Evolutionary conservation across 1,284 basidiomycete species (phyloP), one percentile per base, ranked within the genome.

Genomic region (Phlebopus sp.): DNA sequence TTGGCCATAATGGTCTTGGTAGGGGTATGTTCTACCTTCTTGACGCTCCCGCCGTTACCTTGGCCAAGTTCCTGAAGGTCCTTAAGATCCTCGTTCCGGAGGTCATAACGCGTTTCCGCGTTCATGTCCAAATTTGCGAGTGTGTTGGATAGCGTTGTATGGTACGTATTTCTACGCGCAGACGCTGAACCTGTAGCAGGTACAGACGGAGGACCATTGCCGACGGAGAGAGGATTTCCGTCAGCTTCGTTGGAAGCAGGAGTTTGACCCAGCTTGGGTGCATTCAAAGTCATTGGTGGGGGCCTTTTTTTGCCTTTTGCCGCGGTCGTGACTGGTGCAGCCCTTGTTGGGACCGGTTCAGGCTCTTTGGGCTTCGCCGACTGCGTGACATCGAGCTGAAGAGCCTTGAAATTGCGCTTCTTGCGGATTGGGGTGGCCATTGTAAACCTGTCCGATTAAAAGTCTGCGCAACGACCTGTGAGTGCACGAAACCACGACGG

Each of bases 11-110:
- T 81, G 4, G 83, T 89, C 29, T 86, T 84, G 34, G 90, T 91
- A 21, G 92, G 92, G n/a, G 84, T 75, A 66, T 97, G 94, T 68
- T 91, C 81, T n/a, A 94, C 95, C 71, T 91, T 92, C 67, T 90
- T 91, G 47, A 99, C 97, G 44, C 94, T 97, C 35, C 97, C 96
- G 1, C 96, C 94, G 63, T 98, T 98, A n/a, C 96, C 96, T 54
- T 93, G 87, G 0, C 96, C 96, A 3, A 99, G 78, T 68, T 99
- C 96, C 23, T 81, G 76, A 27, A 98, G 67, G 52, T 92, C 85
- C 67, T 85, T 84, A 58, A 95, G 72, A 67, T 95, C 92, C 61
- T 89, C 87, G 57, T 86, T 84, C 55, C 82, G 79, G 53, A 95
- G 72, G 60, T 92, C 85, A 50, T 78, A 81, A 62, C 86, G 86